A percentile compares a stretch with the other conserved stretches of the same genome.
Evolutionary conservation across 1,139 yeast species (phyloP).

Genomic region (Kazachstania sp.): DNA sequence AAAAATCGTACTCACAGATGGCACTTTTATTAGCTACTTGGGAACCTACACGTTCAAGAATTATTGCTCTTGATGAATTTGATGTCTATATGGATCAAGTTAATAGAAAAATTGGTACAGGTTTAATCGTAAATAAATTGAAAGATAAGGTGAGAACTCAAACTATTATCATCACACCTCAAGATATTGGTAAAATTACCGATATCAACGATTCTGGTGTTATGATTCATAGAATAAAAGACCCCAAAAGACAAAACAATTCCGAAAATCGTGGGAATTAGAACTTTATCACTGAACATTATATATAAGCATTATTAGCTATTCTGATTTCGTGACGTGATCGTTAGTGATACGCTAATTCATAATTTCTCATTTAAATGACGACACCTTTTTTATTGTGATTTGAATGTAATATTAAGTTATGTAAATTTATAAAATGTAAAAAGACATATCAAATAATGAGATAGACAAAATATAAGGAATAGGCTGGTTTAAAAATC

Average conservation of each 20-base stretch:
- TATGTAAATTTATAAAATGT: not conserved
- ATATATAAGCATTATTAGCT: not conserved
- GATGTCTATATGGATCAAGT: constrained; percentile 98
- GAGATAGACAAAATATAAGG: not conserved
- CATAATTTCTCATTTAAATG: too few relatives aligned
- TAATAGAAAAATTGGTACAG: constrained; percentile 73
- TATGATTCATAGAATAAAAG: constrained; percentile 57
- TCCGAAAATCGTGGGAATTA: constrained; percentile 7
- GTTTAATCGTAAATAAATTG: constrained; percentile 62
- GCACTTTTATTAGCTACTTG: constrained; percentile 83
- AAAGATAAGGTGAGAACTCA: constrained; percentile 55
- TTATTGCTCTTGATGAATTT: constrained; percentile 91
- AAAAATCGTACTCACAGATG: constrained; percentile 87
- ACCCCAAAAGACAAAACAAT: constrained; percentile 31
- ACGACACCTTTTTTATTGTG: too few relatives aligned
- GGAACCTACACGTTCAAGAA: constrained; percentile 81
- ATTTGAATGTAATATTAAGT: too few relatives aligned
- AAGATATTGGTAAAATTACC: constrained; percentile 73
- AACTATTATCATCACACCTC: constrained; percentile 90
- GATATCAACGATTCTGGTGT: constrained; percentile 55
- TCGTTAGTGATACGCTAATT: too few relatives aligned
- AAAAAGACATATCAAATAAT: not conserved
- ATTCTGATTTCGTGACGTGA: too few relatives aligned
- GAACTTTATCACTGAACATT: not conserved
- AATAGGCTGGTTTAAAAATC: constrained; percentile 38